Base-by-base conservation (phyloP, 2,329 filamentous ascomycete species). In the Drechslerella stenobrocha region DNA sequence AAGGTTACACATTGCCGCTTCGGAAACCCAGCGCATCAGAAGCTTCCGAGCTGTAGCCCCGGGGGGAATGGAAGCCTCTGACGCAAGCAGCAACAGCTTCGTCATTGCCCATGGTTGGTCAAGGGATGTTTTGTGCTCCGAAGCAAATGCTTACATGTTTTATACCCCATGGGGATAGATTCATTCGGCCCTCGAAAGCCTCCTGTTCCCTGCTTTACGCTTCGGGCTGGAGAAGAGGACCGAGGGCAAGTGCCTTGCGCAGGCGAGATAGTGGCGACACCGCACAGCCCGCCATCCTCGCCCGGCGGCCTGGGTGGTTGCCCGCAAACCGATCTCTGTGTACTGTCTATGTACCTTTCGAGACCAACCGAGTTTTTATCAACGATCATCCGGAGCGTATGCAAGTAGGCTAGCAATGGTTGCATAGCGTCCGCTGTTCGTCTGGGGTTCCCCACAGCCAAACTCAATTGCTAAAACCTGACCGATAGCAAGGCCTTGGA, bases 391-490 rank as follows among this genome's bases (percentile, higher is more conserved):
- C 55, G 53, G 37, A 67, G 53, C 51, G 45, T 51, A 60, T 60
- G 59, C 63, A 60, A 59, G 63, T 55, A 60, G 45, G 55, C 50
- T 60, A 24, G 50, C 55, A 51, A 45, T 60, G 55, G 63, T 53
- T 67, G 63, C 55, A 67, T 67, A 60, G 63, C 63, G 55, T 55
- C 63, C 63, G 63, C 30, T 35, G 63, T 56, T 67, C 20, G 55
- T 67, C 63, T 60, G 63, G 63, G 63, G 63, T 67, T 67, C 63
- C 63, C 63, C 63, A 67, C 63, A 67, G 55, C 63, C 44, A 67
- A 66, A 67, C 50, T 56, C 63, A 60, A 67, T 60, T 60, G 55
- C 48, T 44, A 60, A 32, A 51, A 60, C 46, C 48, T 51, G 55
- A 56, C 59, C 40, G 63, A 67, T 67, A 67, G 60, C 55, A 59